phyloP scores from a whole-genome alignment of 1,284 basidiomycete genomes.

The Mycena sp. region DNA sequence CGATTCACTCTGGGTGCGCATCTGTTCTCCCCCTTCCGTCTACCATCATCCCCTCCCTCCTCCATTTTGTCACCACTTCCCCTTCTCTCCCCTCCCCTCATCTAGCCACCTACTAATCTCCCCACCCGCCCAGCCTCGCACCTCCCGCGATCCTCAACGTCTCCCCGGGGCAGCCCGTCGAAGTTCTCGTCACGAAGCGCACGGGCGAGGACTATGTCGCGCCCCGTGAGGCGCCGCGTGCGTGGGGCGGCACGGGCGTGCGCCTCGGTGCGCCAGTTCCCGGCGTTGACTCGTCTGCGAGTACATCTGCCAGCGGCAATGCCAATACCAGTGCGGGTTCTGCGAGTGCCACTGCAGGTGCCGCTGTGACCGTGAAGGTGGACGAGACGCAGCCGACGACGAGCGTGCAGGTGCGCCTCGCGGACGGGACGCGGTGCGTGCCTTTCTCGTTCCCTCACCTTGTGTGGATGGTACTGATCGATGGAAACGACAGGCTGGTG shows the following conservation, averaged over 20 bases:
- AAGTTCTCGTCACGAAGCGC: conserved; percentile 83
- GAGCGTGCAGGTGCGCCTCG: conserved; percentile 88
- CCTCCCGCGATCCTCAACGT: conserved; percentile 85
- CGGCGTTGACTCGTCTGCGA: too few relatives aligned
- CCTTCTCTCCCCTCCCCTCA: neutral
- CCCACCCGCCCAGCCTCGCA: conserved; percentile 53
- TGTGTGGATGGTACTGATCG: too few relatives aligned
- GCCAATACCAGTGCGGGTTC: neutral
- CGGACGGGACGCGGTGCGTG: conserved; percentile 86
- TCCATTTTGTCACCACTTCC: neutral
- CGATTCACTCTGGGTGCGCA: conserved; percentile 85
- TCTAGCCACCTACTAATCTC: neutral
- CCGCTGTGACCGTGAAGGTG: conserved; percentile 64
- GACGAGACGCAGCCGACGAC: conserved; percentile 87
- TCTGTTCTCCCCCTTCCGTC: conserved; percentile 10
- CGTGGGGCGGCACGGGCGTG: conserved; percentile 82
- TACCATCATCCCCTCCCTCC: neutral
- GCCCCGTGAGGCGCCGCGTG: conserved; percentile 55
- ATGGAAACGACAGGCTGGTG: conserved; percentile 79
- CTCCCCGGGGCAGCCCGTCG: conserved; percentile 83
- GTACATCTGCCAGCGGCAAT: too few relatives aligned
- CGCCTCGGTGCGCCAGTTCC: conserved; percentile 81
- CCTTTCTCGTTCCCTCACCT: neutral
- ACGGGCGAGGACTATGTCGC: conserved; percentile 80
- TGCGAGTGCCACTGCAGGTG: neutral